Base-by-base conservation (phyloP, 192 early-diverging fungal genomes). In the Funneliformis geosporum region DNA sequence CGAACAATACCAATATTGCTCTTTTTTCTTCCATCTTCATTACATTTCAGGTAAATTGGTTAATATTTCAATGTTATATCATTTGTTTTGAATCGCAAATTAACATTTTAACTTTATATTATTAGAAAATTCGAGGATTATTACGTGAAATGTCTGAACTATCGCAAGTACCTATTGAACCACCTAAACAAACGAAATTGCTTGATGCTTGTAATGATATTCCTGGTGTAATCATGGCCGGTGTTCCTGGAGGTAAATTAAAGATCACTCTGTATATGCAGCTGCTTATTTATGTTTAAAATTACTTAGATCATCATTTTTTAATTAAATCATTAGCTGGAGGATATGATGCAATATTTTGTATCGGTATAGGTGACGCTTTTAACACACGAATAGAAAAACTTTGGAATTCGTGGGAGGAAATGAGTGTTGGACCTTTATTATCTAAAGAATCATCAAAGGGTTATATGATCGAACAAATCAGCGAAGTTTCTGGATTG, bases 301-400 rank as follows among this genome's bases (percentile, higher is more conserved):
- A 40, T 55, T 47, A 0, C 2, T 39, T 12, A 2, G n/a, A 40
- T 8, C 12, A 42, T 61, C 8, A 28, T 42, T 43, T 38, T 43
- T 1, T 21, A 5, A 42, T 61, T 59, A 74, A 1, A 16, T 44
- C 50, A 40, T 40, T 80, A 93, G 96, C 97, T 68, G 98, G 98
- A 59, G 98, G 98, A 6, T 98, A 90, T 73, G 98, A 99, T 84
- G 98, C 98, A 8, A 98, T 99, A 77, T 98, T 95, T 82, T 96
- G 94, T 74, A 87, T 99, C 60, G 87, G 89, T 42, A 64, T 95
- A 12, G 88, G 89, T 10, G 85, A 87, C 0, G 82, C 80, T 8
- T 84, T 90, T 5, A 84, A 84, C 68, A 43, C 72, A 40, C 82
- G 79, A 18, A 90, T 94, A 25, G 91, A 89, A 62, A 38, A 77